phyloP scores from a whole-genome alignment of 2,329 filamentous ascomycete species.

The Talaromyces funiculosus region DNA sequence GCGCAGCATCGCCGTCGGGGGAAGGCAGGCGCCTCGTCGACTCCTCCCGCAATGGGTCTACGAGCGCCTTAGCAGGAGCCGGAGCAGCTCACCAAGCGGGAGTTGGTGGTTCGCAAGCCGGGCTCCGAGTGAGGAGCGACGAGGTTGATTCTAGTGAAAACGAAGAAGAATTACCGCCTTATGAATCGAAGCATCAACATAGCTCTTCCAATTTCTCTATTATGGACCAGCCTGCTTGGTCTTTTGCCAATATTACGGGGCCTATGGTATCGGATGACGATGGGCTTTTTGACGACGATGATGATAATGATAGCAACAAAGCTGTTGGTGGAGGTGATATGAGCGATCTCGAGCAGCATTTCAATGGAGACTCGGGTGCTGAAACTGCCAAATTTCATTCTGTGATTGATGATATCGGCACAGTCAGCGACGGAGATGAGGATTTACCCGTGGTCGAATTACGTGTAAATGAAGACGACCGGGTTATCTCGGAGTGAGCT shows the following conservation, averaged over 20 bases:
- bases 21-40: conserved; percentile 82
- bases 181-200: conserved; percentile 25
- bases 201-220: conserved; percentile 26
- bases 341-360: conserved; percentile 22
- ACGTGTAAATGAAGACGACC: conserved; percentile 32
- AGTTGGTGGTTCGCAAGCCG: conserved; percentile 54
- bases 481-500: conserved; percentile 13
- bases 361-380: conserved; percentile 16
- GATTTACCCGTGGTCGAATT: conserved; percentile 40
- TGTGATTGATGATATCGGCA: conserved; percentile 3
- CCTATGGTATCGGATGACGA: conserved; percentile 23
- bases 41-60: conserved; percentile 85
- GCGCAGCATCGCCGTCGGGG: conserved; percentile 57
- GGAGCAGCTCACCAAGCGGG: conserved; percentile 65
- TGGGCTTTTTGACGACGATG: conserved; percentile 31
- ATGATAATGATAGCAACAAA: conserved; percentile 30
- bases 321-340: conserved; percentile 35
- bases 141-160: conserved; percentile 20
- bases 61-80: conserved; percentile 76
- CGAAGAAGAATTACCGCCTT: conserved; percentile 25
- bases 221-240: conserved; percentile 28
- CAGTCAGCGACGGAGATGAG: conserved; percentile 28
- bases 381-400: conserved; percentile 15
- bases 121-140: conserved; percentile 30
- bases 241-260: conserved; percentile 30